Evolutionary conservation across 192 early-diverging fungal species (phyloP).

Genomic region (Oehlia diaphana): DNA sequence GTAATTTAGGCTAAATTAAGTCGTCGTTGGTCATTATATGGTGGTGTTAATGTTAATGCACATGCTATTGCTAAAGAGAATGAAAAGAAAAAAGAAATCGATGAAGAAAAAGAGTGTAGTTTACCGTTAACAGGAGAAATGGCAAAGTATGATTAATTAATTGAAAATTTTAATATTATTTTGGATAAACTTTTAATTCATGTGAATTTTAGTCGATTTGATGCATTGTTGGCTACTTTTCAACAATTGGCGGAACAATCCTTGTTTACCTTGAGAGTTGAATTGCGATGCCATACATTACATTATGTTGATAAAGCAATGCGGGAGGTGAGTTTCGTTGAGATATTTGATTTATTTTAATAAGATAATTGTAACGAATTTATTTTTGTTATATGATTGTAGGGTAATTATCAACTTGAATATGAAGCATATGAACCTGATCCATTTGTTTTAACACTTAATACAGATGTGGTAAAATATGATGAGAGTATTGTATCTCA

Average conservation of each 20-base stretch:
- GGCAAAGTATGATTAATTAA: conserved; percentile 33
- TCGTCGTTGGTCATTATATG: conserved; percentile 25
- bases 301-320: conserved; percentile 88
- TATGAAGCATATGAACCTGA: conserved; percentile 82
- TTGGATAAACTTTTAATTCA: not conserved
- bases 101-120: conserved; percentile 32
- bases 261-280: conserved; percentile 79
- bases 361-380: not conserved
- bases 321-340: conserved; percentile 62
- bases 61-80: conserved; percentile 10
- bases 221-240: conserved; percentile 60
- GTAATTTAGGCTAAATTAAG: conserved; percentile 21
- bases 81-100: conserved; percentile 21
- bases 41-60: not conserved
- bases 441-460: conserved; percentile 81
- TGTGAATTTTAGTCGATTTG: conserved; percentile 43
- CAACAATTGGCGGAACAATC: conserved; percentile 75
- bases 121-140: conserved; percentile 51
- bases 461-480: conserved; percentile 71
- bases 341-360: not conserved
- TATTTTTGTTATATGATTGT: not conserved
- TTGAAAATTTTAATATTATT: not conserved
- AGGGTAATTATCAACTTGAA: conserved; percentile 82
- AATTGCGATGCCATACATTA: conserved; percentile 81
- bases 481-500: conserved; percentile 72